Evolutionary conservation across 768 basidiomycete genomes (phyloP), one percentile per base, ranked within the genome.

Genomic region (Sarcomyxa edulis): DNA sequence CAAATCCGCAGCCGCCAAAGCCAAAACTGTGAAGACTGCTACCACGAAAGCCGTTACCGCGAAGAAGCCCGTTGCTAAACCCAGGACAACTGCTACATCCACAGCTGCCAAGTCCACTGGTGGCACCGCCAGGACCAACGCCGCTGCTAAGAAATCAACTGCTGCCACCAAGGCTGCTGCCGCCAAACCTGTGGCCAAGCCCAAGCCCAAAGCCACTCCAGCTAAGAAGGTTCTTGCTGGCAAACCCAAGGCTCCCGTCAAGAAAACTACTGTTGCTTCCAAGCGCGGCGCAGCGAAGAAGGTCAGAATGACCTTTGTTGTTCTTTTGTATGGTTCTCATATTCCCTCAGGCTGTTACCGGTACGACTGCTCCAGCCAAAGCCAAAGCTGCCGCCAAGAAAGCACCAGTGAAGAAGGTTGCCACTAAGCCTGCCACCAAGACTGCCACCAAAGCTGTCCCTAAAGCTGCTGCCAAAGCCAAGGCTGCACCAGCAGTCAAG

Each of bases 341-440:
- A 32, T 37, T 35, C n/a, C 15, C 24, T 14, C 27, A 72, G 72
- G 58, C 60, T 46, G 60, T 62, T 8, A 65, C 63, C 36, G 69
- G 71, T 5, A 64, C 66, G 16, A 52, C 69, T 14, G 62, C 69
- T 16, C 32, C 63, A 22, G 48, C 61, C 5, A 69, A 68, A 41
- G 65, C 71, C 40, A 78, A 67, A 49, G 51, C 54, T 11, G 61
- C 67, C 7, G 60, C 62, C 6, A 66, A 62, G 56, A 66, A 46
- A 20, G 50, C 45, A 44, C 59, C 62, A 7, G 48, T 54, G 20
- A 65, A 68, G 54, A 56, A 59, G 42, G 42, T 57, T 18, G 39
- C 51, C 12, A 43, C 57, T 15, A 63, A 55, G 39, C 36, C 61
- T 26, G 47, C 61, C 7, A n/a, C n/a, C n/a, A n/a, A n/a, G 56